phyloP scores from a whole-genome alignment of 768 basidiomycete genomes.

The Termitomyces sp. region DNA sequence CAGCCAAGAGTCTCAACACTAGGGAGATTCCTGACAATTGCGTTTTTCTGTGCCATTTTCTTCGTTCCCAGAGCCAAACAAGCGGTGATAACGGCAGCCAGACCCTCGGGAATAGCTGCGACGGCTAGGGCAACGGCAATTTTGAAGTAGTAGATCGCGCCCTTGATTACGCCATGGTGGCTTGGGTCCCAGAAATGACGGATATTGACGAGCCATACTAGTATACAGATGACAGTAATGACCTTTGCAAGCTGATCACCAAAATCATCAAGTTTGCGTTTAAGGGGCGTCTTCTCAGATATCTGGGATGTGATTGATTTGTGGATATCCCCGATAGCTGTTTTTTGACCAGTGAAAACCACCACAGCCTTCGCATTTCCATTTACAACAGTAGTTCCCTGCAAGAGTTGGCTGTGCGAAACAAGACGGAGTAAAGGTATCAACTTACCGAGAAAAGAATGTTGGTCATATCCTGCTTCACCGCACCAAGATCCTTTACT shows the following conservation, averaged over 20 bases:
- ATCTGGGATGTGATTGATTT: conserved; percentile 93
- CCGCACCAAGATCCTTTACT: conserved; percentile 73
- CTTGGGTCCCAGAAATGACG: conserved; percentile 95
- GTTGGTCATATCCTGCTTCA: conserved; percentile 98
- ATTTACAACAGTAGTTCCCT: conserved; percentile 97
- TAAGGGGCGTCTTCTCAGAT: conserved; percentile 93
- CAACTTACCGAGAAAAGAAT: conserved; percentile 84
- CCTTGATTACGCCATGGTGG: conserved; percentile 87
- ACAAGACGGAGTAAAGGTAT: not conserved
- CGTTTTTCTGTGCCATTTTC: conserved; percentile 99
- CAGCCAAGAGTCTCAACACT: conserved; percentile 97
- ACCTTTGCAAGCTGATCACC: conserved; percentile 97
- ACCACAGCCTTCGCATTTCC: conserved; percentile 88
- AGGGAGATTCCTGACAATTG: conserved; percentile 94
- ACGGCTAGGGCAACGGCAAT: conserved; percentile 99
- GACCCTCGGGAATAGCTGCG: conserved; percentile 95
- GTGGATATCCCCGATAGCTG: conserved; percentile 97
- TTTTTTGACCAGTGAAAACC: conserved; percentile 78
- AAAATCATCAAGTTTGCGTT: conserved; percentile 97
- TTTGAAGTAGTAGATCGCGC: conserved; percentile 98
- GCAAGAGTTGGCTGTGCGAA: not conserved
- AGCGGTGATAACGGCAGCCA: conserved; percentile 98
- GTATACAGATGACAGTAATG: conserved; percentile 93
- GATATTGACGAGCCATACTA: conserved; percentile 98
- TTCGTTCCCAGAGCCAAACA: conserved; percentile 96